A percentile compares a stretch with the other conserved stretches of the same genome.
Evolutionary conservation across 768 basidiomycete species (phyloP).

Genomic region (Trametes gibbosa): DNA sequence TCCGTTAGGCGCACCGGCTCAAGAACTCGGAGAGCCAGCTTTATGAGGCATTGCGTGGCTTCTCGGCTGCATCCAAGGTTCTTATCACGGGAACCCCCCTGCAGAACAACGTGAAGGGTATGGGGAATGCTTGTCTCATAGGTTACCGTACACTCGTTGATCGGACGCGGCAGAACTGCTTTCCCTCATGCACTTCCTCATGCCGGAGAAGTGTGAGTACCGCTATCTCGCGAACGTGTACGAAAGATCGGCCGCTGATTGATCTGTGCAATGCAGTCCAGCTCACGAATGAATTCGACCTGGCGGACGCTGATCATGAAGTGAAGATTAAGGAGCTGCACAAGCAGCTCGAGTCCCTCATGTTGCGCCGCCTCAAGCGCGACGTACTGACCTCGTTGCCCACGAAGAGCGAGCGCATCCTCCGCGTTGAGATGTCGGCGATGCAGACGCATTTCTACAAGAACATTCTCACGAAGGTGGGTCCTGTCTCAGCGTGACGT

Average conservation of each 20-base stretch:
- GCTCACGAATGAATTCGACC: constrained; percentile 92
- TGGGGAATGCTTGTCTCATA: constrained; percentile 24
- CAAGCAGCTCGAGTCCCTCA: constrained; percentile 86
- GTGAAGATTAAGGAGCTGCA: constrained; percentile 95
- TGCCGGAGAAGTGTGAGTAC: constrained; percentile 91
- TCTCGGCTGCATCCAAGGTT: constrained; percentile 87
- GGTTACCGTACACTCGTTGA: constrained; percentile 11
- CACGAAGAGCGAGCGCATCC: constrained; percentile 96
- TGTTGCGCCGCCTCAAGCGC: constrained; percentile 92
- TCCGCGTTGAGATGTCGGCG: constrained; percentile 95
- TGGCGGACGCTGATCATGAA: constrained; percentile 91
- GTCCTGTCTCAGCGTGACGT: constrained; percentile 14
- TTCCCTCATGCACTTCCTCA: constrained; percentile 98
- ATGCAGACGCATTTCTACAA: constrained; percentile 99
- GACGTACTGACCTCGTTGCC: constrained; percentile 96
- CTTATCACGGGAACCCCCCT: constrained; percentile 98
- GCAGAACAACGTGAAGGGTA: constrained; percentile 99
- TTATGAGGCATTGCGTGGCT: constrained; percentile 89
- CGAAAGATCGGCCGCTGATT: neutral
- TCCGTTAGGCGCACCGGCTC: constrained; percentile 81
- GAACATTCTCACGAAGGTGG: constrained; percentile 91
- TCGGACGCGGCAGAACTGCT: constrained; percentile 64
- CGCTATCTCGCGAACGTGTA: neutral
- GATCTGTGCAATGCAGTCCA: constrained; percentile 53
- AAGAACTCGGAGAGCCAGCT: constrained; percentile 98